Base-by-base conservation (phyloP, 2,329 filamentous ascomycete species). In the Hypoxylon sp. region DNA sequence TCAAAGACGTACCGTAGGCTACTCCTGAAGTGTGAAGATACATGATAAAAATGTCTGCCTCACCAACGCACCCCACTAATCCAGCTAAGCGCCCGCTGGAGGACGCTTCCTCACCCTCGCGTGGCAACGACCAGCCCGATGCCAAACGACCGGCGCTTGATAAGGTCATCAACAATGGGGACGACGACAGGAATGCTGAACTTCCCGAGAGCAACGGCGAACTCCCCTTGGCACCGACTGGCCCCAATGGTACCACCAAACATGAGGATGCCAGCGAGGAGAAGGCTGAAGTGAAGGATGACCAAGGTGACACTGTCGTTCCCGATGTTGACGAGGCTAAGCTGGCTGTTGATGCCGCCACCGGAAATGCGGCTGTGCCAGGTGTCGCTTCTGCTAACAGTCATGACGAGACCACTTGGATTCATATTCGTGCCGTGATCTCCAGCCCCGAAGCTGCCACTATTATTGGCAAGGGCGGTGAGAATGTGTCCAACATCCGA, bases 401-500 rank as follows among this genome's bases (percentile, higher is more conserved):
- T 48, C 90, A 95, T 72, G 95, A 99, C 75, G 95, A 99, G 82
- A 93, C 91, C 49, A 90, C 90, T 48, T 99, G 95, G 94, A 94
- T 99, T 71, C 95, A 99, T 77, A 92, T 99, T 72, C 91, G 95
- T 71, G 93, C 95, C 58, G 94, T 97, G 73, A 99, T 99, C 73
- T 97, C 94, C 54, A 99, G 94, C 79, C 93, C 93, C 47, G 95
- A 99, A 80, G 95, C 95, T 70, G 95, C 95, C 39, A 99, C 95
- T 50, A 93, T 97, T 70, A 99, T 99, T 79, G 95, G 95, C 76
- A 99, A 99, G 82, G 94, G 94, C 68, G 95, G 95, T 76, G 95
- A 99, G 84, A 99, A 99, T 75, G 95, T 99, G 49, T 97, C 94
- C 71, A 93, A 97, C 81, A 98, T 99, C 75, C 89, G 95, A 71